These are phyloP conservation scores for Pezicula neosporulosa DNA, from an alignment of 2,329 filamentous ascomycete species.

Conservation along the genomic window DNA sequence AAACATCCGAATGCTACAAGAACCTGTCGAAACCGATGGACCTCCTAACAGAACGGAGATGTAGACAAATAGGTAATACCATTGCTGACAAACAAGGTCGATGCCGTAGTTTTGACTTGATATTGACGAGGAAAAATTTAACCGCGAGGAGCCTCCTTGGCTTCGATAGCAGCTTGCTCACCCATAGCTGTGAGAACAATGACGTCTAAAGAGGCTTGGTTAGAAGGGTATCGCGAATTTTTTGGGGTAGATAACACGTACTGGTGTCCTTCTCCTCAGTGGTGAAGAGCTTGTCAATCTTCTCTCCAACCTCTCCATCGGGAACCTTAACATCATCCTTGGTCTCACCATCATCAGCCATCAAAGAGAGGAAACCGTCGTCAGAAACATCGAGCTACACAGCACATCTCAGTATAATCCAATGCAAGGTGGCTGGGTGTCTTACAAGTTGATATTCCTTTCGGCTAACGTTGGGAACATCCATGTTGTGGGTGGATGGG, in stretches of 20 bases:
- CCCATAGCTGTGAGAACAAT: conserved; percentile 94
- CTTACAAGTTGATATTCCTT: conserved; percentile 93
- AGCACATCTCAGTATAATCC: neutral
- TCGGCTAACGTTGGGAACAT: conserved; percentile 90
- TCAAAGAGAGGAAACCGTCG: conserved; percentile 91
- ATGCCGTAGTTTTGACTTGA: conserved; percentile 17
- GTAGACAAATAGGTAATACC: conserved; percentile 23
- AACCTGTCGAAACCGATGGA: conserved; percentile 21
- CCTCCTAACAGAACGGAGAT: conserved; percentile 13
- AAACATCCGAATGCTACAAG: conserved; percentile 25
- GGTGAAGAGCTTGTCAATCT: conserved; percentile 77
- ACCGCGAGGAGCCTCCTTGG: conserved; percentile 77
- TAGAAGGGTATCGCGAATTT: conserved; percentile 3
- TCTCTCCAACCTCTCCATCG: conserved; percentile 83
- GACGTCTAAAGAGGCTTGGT: conserved; percentile 57
- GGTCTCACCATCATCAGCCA: conserved; percentile 78
- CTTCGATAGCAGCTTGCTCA: conserved; percentile 88
- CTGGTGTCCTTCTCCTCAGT: conserved; percentile 89
- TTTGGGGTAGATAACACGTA: conserved; percentile 49
- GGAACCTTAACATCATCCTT: conserved; percentile 96
- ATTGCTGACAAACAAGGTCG: conserved; percentile 26
- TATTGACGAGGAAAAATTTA: conserved; percentile 17
- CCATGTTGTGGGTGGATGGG: conserved; percentile 97
- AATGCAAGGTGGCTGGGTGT: conserved; percentile 19
- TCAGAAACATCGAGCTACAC: conserved; percentile 86